These are phyloP conservation scores for Solanum pimpinellifolium DNA, from an alignment of 257 asterid genomes.

Conservation along the genomic window DNA sequence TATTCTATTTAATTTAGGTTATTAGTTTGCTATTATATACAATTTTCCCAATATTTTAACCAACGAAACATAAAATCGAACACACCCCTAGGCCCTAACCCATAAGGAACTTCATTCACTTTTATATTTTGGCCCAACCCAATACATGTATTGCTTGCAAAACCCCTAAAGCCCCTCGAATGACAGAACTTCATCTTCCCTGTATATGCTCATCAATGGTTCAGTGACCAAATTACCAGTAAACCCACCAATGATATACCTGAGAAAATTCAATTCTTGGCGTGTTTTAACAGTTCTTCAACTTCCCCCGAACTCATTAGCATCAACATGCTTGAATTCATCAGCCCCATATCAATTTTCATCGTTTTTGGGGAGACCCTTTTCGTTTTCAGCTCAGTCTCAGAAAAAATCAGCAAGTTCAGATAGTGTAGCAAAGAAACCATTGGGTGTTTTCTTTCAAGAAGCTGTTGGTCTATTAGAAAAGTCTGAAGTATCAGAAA, in stretches of 20 bases:
- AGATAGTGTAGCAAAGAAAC: slow-evolving; percentile 1
- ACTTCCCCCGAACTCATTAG: not conserved
- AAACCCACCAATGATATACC: slow-evolving; percentile 14
- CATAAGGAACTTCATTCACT: not conserved
- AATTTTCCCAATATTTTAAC: too few species aligned
- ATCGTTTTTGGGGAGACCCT: slow-evolving; percentile 17
- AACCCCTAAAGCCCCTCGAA: not conserved
- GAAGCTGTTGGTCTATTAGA: slow-evolving; percentile 33
- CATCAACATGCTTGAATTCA: not conserved
- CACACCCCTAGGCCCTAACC: not conserved
- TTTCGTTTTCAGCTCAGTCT: slow-evolving; percentile 22
- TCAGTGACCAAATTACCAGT: not conserved
- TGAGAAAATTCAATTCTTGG: slow-evolving; percentile 13
- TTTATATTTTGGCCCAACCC: not conserved
- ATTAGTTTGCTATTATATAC: too few species aligned
- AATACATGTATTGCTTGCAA: not conserved
- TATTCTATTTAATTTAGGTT: too few species aligned
- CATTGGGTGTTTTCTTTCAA: slow-evolving; percentile 38
- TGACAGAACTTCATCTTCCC: not conserved
- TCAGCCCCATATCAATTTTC: slow-evolving; percentile 2
- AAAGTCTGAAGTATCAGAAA: not conserved
- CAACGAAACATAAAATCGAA: not conserved
- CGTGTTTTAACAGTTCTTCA: slow-evolving; percentile 1
- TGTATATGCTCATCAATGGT: not conserved
- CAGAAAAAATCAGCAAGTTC: not conserved